These are phyloP conservation scores for Penicillium sclerotigenum DNA, from an alignment of 2,329 filamentous ascomycete species.

Conservation along the genomic window DNA sequence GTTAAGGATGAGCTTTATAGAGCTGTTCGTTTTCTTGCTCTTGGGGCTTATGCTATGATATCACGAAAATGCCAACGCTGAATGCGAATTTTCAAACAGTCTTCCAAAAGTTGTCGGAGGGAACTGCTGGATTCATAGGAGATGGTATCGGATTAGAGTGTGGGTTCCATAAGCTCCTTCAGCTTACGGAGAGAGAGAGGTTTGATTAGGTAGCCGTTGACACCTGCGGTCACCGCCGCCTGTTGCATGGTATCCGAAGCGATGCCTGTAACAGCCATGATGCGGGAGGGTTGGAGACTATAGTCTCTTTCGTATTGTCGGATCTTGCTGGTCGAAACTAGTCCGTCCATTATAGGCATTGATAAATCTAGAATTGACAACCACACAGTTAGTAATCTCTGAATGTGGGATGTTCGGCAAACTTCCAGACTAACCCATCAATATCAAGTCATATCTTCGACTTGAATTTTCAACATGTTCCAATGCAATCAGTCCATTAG, in stretches of 20 bases:
- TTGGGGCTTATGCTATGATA: background rate
- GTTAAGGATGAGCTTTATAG: background rate
- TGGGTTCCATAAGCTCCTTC: constrained; percentile 26
- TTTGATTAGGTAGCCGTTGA: constrained; percentile 34
- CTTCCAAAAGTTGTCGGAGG: too few species aligned
- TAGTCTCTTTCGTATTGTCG: constrained; percentile 34
- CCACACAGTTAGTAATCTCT: background rate
- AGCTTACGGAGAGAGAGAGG: constrained; percentile 32
- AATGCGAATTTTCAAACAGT: background rate
- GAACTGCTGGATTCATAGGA: background rate
- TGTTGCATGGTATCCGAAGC: constrained; percentile 33
- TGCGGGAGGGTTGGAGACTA: constrained; percentile 19
- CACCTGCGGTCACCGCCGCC: constrained; percentile 29
- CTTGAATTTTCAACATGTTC: constrained; percentile 31
- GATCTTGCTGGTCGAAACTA: constrained; percentile 43
- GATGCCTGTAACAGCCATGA: constrained; percentile 34
- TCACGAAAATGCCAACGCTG: background rate
- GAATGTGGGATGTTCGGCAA: background rate
- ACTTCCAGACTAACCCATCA: constrained; percentile 29
- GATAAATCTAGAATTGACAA: constrained; percentile 37
- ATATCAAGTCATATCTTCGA: constrained; percentile 36
- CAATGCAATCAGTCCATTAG: constrained; percentile 40
- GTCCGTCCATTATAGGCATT: constrained; percentile 47
- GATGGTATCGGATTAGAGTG: background rate
- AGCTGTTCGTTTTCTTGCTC: background rate